Evolutionary conservation across 2,329 filamentous ascomycete genomes (phyloP).

Genomic region (Sordariomycetes sp.): DNA sequence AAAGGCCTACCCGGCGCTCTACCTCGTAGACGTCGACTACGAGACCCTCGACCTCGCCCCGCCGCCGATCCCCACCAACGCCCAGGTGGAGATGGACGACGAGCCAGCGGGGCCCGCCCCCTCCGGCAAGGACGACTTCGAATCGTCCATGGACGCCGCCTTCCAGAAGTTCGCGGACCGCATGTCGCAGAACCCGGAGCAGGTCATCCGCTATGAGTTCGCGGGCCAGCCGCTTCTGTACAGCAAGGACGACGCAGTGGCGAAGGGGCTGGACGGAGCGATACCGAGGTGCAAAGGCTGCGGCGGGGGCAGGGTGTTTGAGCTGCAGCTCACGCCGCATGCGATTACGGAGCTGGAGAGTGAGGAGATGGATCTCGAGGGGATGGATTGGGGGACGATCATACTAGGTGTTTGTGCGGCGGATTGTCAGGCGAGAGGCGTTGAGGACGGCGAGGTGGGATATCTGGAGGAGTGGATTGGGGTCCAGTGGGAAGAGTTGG

Average conservation of each 20-base stretch:
- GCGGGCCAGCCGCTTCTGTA: slow-evolving; percentile 67
- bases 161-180: slow-evolving; percentile 76
- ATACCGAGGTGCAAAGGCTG: slow-evolving; percentile 74
- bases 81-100: slow-evolving; percentile 35
- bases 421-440: slow-evolving; percentile 59
- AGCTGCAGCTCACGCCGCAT: slow-evolving; percentile 85
- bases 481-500: slow-evolving; percentile 89
- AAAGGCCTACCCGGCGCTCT: slow-evolving; percentile 61
- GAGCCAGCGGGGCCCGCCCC: slow-evolving; percentile 19
- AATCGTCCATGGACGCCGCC: slow-evolving; percentile 61
- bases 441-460: slow-evolving; percentile 51
- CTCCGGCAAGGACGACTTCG: slow-evolving; percentile 50
- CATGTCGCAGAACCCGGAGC: slow-evolving; percentile 70
- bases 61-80: slow-evolving; percentile 37
- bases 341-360: slow-evolving; percentile 82
- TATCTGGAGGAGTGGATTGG: slow-evolving; percentile 96
- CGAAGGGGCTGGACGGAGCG: slow-evolving; percentile 45
- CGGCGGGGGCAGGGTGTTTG: slow-evolving; percentile 66
- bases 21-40: slow-evolving; percentile 81
- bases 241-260: slow-evolving; percentile 64
- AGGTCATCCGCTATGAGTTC: slow-evolving; percentile 74
- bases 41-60: slow-evolving; percentile 65
- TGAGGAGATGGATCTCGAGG: slow-evolving; percentile 60
- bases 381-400: slow-evolving; percentile 98
- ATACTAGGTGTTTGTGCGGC: slow-evolving; percentile 73